A percentile compares a stretch with the other conserved stretches of the same genome.
These are phyloP conservation scores for Paspalum notatum DNA, from an alignment of 176 grass and related monocot species.

Conservation along the genomic window DNA sequence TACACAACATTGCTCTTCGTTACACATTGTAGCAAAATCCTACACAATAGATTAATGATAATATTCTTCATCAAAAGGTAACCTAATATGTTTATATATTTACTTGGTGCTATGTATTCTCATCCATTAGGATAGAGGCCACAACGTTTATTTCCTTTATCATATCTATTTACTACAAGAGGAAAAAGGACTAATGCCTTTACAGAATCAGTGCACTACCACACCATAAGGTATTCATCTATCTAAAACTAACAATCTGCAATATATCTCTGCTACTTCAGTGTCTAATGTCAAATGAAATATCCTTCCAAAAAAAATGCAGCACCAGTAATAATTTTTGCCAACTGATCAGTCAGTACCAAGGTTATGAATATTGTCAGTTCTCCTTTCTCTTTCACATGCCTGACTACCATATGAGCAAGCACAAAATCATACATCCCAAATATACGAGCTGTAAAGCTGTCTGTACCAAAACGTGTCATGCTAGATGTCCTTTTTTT, in stretches of 20 bases:
- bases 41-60: background rate
- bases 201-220: background rate
- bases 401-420: background rate
- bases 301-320: background rate
- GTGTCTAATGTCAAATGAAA: background rate
- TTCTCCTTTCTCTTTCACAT: slow-evolving; percentile 1
- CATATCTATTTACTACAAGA: background rate
- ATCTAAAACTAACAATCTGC: background rate
- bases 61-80: background rate
- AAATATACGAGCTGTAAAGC: background rate
- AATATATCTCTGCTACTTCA: background rate
- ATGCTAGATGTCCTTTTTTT: background rate
- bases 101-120: no score
- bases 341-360: background rate
- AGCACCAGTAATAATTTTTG: background rate
- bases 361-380: background rate
- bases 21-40: background rate
- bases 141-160: no score
- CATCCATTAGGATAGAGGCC: no score
- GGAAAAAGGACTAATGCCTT: background rate
- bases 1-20: background rate
- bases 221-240: background rate
- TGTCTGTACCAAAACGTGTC: background rate
- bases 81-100: background rate
- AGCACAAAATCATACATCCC: background rate